Evolutionary conservation across 129 eudicot species (phyloP).

Genomic region (Scalesia atractyloides): DNA sequence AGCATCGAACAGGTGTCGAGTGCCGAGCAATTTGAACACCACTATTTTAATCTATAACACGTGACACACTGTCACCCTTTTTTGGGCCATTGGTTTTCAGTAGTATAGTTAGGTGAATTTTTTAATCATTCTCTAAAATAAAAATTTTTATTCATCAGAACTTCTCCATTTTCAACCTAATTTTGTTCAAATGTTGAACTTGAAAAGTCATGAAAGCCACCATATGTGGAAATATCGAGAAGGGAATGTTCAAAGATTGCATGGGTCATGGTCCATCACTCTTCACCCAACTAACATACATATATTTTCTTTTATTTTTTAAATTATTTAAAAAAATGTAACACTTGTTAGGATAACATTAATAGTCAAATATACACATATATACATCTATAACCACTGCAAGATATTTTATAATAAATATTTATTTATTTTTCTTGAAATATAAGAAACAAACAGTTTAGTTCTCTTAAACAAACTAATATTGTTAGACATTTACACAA

Average conservation of each 20-base stretch:
- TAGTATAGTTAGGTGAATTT: background rate
- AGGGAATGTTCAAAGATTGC: conserved; percentile 29
- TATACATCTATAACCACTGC: background rate
- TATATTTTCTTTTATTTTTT: background rate
- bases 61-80: too few relatives aligned
- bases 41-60: too few relatives aligned
- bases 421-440: background rate
- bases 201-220: conserved; percentile 39
- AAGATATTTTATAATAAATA: background rate
- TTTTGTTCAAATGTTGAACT: conserved; percentile 11
- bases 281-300: background rate
- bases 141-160: background rate
- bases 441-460: background rate
- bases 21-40: too few relatives aligned
- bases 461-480: background rate
- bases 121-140: background rate
- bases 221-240: conserved; percentile 18
- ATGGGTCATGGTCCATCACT: conserved; percentile 21
- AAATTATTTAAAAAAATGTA: background rate
- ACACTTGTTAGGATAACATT: background rate
- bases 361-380: background rate
- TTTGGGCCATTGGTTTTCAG: too few relatives aligned
- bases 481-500: background rate
- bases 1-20: too few relatives aligned
- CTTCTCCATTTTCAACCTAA: background rate